Conservation (phyloP, 176 grass and related monocot genomes). For the Carex parvula region DNA sequence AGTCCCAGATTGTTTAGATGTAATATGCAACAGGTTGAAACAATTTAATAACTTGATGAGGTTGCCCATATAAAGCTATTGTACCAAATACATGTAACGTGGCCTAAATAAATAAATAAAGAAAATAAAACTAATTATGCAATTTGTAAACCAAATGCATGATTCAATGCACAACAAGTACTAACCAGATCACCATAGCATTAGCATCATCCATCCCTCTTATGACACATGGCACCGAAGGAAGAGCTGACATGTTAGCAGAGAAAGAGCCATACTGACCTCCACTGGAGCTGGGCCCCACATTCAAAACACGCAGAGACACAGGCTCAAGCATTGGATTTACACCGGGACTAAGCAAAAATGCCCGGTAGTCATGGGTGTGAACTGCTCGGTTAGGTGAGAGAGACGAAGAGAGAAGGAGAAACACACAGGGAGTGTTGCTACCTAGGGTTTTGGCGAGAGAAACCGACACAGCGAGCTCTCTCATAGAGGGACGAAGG, state of each 20-base stretch:
- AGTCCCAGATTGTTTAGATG: not conserved
- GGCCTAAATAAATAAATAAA: not conserved
- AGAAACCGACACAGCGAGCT: conserved; percentile 9
- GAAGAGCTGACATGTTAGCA: conserved; percentile 3
- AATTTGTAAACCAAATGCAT: not conserved
- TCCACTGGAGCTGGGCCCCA: conserved; percentile 17
- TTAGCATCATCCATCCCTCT: not conserved
- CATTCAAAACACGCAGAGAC: conserved; percentile 10
- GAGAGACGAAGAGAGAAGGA: conserved; percentile 16
- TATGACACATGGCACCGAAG: conserved; percentile 4
- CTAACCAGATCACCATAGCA: conserved; percentile 11
- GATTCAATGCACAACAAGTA: not conserved
- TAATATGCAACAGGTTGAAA: not conserved
- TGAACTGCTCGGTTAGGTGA: conserved; percentile 21
- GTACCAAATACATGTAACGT: not conserved
- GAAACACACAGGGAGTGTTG: conserved; percentile 17
- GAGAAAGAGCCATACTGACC: conserved; percentile 17
- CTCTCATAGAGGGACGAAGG: conserved; percentile 18
- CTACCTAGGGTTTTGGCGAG: conserved; percentile 21
- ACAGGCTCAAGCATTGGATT: not conserved
- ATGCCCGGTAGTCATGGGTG: conserved; percentile 17
- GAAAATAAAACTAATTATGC: not conserved
- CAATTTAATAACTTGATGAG: not conserved
- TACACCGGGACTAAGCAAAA: not conserved
- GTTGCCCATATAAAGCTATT: not conserved